Evolutionary conservation across 2,329 filamentous ascomycete species (phyloP), one percentile per base, ranked within the genome.

Genomic region (Neonectria neomacrospora): DNA sequence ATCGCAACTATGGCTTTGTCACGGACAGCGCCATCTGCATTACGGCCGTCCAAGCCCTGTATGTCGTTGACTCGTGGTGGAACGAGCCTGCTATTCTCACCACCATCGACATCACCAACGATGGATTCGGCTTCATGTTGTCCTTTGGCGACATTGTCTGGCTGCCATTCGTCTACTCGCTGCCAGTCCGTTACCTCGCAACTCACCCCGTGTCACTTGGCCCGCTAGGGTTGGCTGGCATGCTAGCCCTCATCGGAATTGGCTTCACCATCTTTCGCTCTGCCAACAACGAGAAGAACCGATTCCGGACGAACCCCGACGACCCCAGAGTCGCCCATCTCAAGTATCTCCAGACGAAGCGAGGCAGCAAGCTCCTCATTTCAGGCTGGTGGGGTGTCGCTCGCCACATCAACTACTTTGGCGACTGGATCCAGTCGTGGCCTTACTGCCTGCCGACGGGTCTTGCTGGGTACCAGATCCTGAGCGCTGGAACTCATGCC

Each of bases 51-150:
- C 95, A 98, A 79, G 83, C 86, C 1, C 79, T 97, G 63, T 98
- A 98, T 78, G 88, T 94, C 6, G 81, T 97, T 37, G 95, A 98
- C 76, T 89, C 89, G 8, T 88, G 93, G 67, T 94, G 90, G 82
- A 96, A 95, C 86, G 95, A 98, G 78, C 86, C 92, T 0, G 91
- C 93, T 2, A 91, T 97, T 66, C 82, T 97, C 67, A 97, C 94
- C 1, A 97, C 94, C 32, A 97, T 98, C 80, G 95, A 98, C 75
- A 91, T 97, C 69, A 97, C 91, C 54, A 92, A 90, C 44, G 95
- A 98, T 72, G 95, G 95, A 6, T 97, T 98, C 71, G 95, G 95
- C 56, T 93, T 93, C 82, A 98, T 98, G 95, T 85, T 98, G 34
- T 85, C 92, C 2, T 97, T 97, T 76, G 95, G 94, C 59, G 95